These are phyloP conservation scores for Leucaena leucocephala DNA, from an alignment of 306 rosid species.

Conservation along the genomic window DNA sequence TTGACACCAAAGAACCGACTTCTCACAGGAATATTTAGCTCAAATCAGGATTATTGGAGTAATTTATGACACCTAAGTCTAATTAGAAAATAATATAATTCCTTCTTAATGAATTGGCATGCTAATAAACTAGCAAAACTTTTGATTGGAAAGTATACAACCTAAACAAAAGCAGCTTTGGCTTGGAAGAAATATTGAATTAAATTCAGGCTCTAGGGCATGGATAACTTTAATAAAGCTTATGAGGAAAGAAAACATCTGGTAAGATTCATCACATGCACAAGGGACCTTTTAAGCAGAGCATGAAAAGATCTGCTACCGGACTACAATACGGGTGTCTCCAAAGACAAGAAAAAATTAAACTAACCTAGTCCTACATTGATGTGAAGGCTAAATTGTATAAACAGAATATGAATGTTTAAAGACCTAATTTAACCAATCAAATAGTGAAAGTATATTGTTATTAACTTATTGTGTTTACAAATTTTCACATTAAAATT, in stretches of 20 bases:
- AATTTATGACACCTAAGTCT: not conserved
- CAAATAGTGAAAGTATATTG: not conserved
- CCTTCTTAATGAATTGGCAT: not conserved
- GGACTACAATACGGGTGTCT: not conserved
- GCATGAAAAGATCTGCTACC: not conserved
- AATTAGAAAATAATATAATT: not conserved
- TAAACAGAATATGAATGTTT: slow-evolving; percentile 3
- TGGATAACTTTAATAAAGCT: not conserved
- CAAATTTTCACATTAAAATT: not conserved
- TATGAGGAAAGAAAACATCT: not conserved
- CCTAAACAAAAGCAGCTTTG: not conserved
- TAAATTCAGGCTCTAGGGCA: not conserved
- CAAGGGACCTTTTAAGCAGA: not conserved
- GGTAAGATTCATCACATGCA: not conserved
- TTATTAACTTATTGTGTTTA: not conserved
- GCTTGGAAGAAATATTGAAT: no score
- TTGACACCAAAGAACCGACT: not conserved
- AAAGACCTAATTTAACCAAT: not conserved
- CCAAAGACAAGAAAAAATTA: not conserved
- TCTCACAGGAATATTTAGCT: not conserved
- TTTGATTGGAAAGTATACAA: not conserved
- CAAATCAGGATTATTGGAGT: not conserved
- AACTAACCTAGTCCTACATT: slow-evolving; percentile 1
- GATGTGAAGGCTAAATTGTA: slow-evolving; percentile 45
- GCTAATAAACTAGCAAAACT: not conserved